Base-by-base conservation (phyloP, 1,139 yeast species). In the Yamadazyma trypodendri region DNA sequence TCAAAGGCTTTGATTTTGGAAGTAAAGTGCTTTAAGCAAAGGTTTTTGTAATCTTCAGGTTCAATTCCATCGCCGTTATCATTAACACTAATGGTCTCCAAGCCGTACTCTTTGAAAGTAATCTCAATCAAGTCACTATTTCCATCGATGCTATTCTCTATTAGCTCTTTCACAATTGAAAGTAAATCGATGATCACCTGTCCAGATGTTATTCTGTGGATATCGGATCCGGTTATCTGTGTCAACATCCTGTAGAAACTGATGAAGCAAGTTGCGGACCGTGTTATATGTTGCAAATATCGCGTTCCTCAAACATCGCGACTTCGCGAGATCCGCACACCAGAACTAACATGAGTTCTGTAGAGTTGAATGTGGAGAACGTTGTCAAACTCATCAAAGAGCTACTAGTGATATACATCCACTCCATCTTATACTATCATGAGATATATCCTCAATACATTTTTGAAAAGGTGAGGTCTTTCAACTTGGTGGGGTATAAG, bases 101-200 rank as follows among this genome's bases (percentile, higher is more conserved):
- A 53, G 0, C 97, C 97, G 53, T 84, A 76, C 48, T 87, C 80
- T 48, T 68, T 71, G 49, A 89, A 79, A 12, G 63, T 63, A 7
- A 90, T 63, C 36, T 87, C 95, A 18, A 92, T 68, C 35, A 75
- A 75, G 1, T 77, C 68, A 17, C 95, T 76, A 21, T 69, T 58
- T 0, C 97, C 95, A 60, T 90, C 97, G 8, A 92, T 65, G 31
- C 95, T 67, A 55, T 92, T 92, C 52, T 92, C 98, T 2, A 92
- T 70, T 9, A 90, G 63, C 57, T 92, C 98, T 55, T 92, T 92
- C 24, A 84, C 79, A 0, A 87, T 84, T 1, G 90, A 78, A 0
- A 78, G 68, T 27, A 92, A 61, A 51, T 87, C 96, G 6, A 82
- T 77, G 17, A 92, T 85, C 14, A 92, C 97, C 58, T 92, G 97